Evolutionary conservation across 192 early-diverging fungal genomes (phyloP).

Genomic region (Backusella luteola): DNA sequence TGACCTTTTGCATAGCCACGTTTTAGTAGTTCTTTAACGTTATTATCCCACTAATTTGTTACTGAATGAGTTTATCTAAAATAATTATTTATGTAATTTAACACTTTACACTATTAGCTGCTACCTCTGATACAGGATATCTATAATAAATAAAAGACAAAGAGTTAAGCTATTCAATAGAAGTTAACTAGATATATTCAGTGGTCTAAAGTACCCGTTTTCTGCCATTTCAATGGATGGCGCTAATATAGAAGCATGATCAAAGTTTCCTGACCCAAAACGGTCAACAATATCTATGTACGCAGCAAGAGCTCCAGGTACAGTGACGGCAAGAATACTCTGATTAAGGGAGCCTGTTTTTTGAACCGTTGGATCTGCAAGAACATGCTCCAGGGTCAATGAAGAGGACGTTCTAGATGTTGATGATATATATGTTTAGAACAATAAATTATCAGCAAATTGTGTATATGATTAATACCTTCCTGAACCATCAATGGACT

Average conservation of each 20-base stretch:
- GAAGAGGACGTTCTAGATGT: conserved; percentile 45
- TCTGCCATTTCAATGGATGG: conserved; percentile 72
- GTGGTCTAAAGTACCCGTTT: conserved; percentile 48
- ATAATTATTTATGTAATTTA: background rate
- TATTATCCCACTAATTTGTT: conserved; percentile 33
- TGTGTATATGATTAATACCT: conserved; percentile 21
- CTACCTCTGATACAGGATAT: conserved; percentile 27
- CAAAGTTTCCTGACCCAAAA: conserved; percentile 64
- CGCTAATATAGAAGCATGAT: conserved; percentile 51
- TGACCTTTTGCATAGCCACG: conserved; percentile 35
- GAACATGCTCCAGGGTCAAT: conserved; percentile 52
- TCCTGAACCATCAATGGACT: conserved; percentile 60
- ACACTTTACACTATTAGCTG: conserved; percentile 18
- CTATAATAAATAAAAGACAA: background rate
- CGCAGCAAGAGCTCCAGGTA: conserved; percentile 73
- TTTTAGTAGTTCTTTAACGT: conserved; percentile 6
- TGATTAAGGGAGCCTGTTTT: conserved; percentile 32
- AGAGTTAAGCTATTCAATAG: background rate
- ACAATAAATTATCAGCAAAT: background rate
- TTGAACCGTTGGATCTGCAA: conserved; percentile 23
- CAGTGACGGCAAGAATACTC: conserved; percentile 54
- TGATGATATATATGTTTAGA: background rate
- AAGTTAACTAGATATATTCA: background rate
- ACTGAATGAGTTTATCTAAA: background rate
- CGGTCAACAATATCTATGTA: conserved; percentile 65